phyloP scores from a whole-genome alignment of 169 alveolate genomes.

The Eimeria sp. region DNA sequence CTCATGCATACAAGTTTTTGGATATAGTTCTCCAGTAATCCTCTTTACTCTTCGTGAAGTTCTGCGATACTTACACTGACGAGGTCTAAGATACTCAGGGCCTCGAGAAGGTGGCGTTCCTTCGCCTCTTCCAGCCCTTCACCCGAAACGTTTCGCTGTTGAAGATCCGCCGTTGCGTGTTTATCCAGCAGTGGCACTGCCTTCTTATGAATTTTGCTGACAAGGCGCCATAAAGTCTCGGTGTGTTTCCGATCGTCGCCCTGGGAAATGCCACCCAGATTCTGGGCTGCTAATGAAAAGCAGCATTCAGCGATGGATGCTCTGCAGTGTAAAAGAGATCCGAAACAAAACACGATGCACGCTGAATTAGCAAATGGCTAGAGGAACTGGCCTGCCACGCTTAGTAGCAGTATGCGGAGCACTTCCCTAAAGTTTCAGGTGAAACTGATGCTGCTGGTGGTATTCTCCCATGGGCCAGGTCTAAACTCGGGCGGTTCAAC shows the following conservation, averaged over 20 bases:
- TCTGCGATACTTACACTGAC: constrained; percentile 32
- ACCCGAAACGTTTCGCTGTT: constrained; percentile 5
- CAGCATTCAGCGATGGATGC: constrained; percentile 67
- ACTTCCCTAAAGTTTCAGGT: not conserved
- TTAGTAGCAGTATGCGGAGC: too few species aligned
- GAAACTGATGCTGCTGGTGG: not conserved
- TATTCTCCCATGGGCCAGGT: not conserved
- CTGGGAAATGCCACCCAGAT: constrained; percentile 20
- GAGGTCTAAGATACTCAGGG: constrained; percentile 53
- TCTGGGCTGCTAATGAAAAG: constrained; percentile 53
- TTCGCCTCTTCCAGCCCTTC: constrained; percentile 33
- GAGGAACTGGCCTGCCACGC: not conserved
- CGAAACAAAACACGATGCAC: not conserved
- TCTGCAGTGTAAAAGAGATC: not conserved
- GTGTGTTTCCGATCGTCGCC: constrained; percentile 1
- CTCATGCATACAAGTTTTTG: not conserved
- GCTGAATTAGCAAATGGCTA: not conserved
- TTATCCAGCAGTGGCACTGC: constrained; percentile 49
- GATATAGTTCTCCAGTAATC: not conserved
- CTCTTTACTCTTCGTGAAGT: not conserved
- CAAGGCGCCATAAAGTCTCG: constrained; percentile 69
- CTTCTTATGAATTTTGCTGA: constrained; percentile 66
- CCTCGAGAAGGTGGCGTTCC: constrained; percentile 5
- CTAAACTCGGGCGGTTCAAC: not conserved
- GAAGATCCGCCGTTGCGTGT: constrained; percentile 19